Evolutionary conservation across 2,329 filamentous ascomycete genomes (phyloP).

Genomic region (Fusarium sp.): DNA sequence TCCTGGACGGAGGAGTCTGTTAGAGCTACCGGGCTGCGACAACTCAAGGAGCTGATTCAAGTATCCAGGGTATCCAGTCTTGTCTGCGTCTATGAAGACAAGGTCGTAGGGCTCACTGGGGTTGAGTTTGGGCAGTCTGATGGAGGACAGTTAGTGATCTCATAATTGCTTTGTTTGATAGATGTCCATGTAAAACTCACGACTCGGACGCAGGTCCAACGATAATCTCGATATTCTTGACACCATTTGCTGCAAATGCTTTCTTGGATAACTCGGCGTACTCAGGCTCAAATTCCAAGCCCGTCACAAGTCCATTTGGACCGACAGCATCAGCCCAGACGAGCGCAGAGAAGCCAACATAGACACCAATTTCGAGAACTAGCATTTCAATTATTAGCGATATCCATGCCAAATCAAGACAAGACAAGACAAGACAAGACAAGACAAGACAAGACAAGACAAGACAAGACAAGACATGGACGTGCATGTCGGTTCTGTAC

Average conservation of each 20-base stretch:
- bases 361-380: conserved; percentile 67
- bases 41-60: conserved; percentile 61
- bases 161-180: too few relatives aligned
- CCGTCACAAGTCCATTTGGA: conserved; percentile 59
- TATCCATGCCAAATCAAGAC: not conserved
- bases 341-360: conserved; percentile 64
- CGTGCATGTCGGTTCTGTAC: conserved; percentile 2
- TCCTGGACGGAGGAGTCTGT: conserved; percentile 62
- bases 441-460: not conserved
- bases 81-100: conserved; percentile 69
- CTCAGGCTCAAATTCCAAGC: conserved; percentile 62
- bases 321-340: conserved; percentile 65
- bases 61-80: conserved; percentile 66
- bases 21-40: conserved; percentile 56
- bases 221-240: conserved; percentile 63
- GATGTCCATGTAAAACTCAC: conserved; percentile 52
- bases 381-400: not conserved
- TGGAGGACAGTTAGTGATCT: not conserved
- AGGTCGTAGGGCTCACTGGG: conserved; percentile 63
- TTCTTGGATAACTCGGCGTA: conserved; percentile 60
- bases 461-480: not conserved
- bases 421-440: not conserved
- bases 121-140: conserved; percentile 52
- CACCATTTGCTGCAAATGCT: conserved; percentile 56
- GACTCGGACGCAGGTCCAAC: conserved; percentile 63